A percentile compares a stretch with the other conserved stretches of the same genome.
Evolutionary conservation across 1,284 basidiomycete genomes (phyloP).

Genomic region (Mycena sp.): DNA sequence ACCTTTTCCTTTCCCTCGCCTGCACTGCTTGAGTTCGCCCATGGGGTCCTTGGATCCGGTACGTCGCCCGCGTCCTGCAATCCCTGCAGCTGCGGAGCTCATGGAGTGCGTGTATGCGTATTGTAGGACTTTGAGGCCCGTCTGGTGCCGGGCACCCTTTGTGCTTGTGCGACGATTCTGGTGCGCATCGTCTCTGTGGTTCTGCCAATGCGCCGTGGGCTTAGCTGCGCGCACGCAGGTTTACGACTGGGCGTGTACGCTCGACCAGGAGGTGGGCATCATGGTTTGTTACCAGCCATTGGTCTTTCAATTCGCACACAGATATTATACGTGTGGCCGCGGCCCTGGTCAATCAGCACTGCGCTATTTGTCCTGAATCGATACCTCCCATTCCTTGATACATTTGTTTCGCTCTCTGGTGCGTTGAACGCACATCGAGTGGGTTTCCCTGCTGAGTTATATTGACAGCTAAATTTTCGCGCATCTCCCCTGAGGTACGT

Average conservation of each 20-base stretch:
- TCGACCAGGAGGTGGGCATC: constrained; percentile 49
- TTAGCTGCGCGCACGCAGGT: constrained; percentile 3
- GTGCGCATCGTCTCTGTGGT: not conserved
- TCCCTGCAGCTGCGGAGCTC: not conserved
- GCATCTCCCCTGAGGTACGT: constrained; percentile 41
- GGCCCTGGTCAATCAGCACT: constrained; percentile 45
- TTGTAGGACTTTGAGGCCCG: constrained; percentile 11
- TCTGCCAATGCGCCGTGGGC: not conserved
- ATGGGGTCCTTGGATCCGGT: constrained; percentile 23
- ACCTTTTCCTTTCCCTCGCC: too few relatives aligned
- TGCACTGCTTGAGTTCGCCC: too few relatives aligned
- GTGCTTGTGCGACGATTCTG: constrained; percentile 21
- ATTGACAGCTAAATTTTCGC: constrained; percentile 39
- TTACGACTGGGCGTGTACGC: constrained; percentile 43
- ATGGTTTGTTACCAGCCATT: not conserved
- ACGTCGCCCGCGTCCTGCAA: not conserved
- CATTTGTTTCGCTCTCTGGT: constrained; percentile 48
- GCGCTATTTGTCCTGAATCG: constrained; percentile 51
- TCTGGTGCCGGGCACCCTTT: constrained; percentile 19
- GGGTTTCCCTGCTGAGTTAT: not conserved
- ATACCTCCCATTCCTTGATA: constrained; percentile 54
- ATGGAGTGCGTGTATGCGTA: not conserved
- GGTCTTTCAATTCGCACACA: constrained; percentile 26
- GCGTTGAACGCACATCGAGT: constrained; percentile 18
- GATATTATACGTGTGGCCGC: constrained; percentile 50